Conservation (phyloP, 805 yeast species). For the Ogataea chonburiensis region DNA sequence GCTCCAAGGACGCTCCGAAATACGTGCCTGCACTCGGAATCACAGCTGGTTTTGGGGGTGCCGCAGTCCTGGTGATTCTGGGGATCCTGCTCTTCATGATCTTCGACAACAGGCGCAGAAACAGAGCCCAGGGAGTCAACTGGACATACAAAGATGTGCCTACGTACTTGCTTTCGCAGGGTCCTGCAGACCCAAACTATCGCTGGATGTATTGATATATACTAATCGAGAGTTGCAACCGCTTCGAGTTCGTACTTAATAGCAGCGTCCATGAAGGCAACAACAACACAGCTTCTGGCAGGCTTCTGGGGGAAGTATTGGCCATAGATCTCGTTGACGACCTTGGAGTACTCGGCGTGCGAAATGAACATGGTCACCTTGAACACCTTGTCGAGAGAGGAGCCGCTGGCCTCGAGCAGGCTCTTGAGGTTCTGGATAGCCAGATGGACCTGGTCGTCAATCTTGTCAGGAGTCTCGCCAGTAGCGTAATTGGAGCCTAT, state of each 20-base stretch:
- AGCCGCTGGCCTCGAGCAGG: constrained; percentile 43
- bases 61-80: constrained; percentile 37
- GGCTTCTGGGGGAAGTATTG: constrained; percentile 49
- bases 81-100: constrained; percentile 35
- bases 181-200: constrained; percentile 44
- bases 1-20: constrained; percentile 51
- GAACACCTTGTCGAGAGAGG: constrained; percentile 44
- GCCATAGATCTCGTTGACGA: constrained; percentile 46
- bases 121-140: constrained; percentile 39
- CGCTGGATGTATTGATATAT: constrained; percentile 41
- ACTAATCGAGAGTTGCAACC: constrained; percentile 26
- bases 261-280: constrained; percentile 47
- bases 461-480: constrained; percentile 42
- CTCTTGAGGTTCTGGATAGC: constrained; percentile 45
- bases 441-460: constrained; percentile 44
- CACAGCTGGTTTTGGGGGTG: constrained; percentile 46
- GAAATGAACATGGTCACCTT: constrained; percentile 51
- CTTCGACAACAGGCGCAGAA: constrained; percentile 42
- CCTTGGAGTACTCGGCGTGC: constrained; percentile 42
- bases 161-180: constrained; percentile 42
- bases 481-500: constrained; percentile 30
- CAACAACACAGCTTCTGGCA: constrained; percentile 54
- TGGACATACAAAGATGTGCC: constrained; percentile 41
- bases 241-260: constrained; percentile 50
- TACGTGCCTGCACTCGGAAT: constrained; percentile 51